phyloP scores from a whole-genome alignment of 208 protist genomes.

The Pavlovales sp. region DNA sequence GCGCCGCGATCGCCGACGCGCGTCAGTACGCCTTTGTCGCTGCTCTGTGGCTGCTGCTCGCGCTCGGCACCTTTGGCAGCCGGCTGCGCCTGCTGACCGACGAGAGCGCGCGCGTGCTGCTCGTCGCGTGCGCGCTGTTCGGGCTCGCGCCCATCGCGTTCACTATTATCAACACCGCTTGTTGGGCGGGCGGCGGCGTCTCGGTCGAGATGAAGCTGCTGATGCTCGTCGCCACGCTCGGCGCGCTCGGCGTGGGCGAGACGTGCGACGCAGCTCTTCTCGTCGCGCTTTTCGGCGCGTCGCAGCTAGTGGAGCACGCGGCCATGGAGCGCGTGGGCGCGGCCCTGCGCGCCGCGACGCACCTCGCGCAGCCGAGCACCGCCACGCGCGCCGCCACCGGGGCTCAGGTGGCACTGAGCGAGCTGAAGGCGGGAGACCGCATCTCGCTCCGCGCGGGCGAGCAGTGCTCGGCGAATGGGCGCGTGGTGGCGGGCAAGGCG shows the following conservation, averaged over 20 bases:
- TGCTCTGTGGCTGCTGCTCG: background rate
- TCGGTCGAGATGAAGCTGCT: background rate
- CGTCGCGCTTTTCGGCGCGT: background rate
- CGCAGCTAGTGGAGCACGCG: background rate
- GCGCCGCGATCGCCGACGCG: background rate
- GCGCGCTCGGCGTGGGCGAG: background rate
- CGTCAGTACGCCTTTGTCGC: too few species aligned
- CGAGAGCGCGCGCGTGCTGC: background rate
- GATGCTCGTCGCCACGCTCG: background rate
- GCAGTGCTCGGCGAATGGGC: background rate
- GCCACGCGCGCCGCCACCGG: background rate
- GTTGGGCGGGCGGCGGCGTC: too few species aligned
- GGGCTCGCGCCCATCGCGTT: background rate
- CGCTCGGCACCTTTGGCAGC: too few species aligned
- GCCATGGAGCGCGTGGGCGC: background rate
- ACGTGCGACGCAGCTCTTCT: background rate
- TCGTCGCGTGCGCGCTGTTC: background rate
- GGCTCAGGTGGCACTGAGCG: background rate
- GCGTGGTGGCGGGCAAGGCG: background rate
- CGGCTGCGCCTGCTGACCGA: too few species aligned
- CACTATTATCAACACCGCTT: background rate
- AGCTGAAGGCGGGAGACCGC: background rate
- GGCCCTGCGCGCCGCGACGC: background rate
- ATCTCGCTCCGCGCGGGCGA: background rate
- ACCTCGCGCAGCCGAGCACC: background rate